Base-by-base conservation (phyloP, 441 rosid species). In the Theobroma grandiflorum region DNA sequence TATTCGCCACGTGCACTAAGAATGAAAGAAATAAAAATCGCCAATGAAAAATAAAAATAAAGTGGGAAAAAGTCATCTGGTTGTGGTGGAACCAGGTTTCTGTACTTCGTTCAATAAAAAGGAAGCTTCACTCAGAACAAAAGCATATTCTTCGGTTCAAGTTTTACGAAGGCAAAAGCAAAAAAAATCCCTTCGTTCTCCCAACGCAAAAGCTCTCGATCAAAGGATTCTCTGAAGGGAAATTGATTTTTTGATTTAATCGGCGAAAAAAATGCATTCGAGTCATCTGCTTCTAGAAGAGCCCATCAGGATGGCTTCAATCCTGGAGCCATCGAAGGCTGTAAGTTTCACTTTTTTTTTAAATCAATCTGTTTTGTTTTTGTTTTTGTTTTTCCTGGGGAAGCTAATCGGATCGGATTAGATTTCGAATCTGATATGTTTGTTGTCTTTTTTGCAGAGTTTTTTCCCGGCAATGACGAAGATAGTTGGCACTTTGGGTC, bases 251-350 rank as follows among this genome's bases (percentile, higher is more conserved):
- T 43, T 71, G 5, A 2, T 8, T 26, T 59, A n/a, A 74, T 65
- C 69, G 57, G 72, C 20, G 26, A 37, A 45, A 58, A 94, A 87
- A 80, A 96, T 95, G 98, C 98, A 93, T 83, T 91, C 99, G 0
- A 88, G 88, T 78, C 96, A 96, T 87, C 84, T 94, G 83, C 97
- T 94, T 80, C 94, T 93, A 37, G 98, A 94, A 82, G 99, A 96
- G 91, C 99, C 99, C 3, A 96, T 96, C 79, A 86, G 99, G 93
- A 96, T 96, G 99, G 97, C 95, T 85, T 93, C 98, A 74, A 93
- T 96, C 76, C 95, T 94, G 70, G 96, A 96, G 86, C 96, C 99
- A 9, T 93, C 99, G 50, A 96, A 93, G 84, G 68, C 95, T 16
- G 98, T 96, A 70, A 91, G 93, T 86, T 62, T 58, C 64, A 37